These are phyloP conservation scores for Pythium dissotocum DNA, from an alignment of 352 stramenopile species.

Conservation along the genomic window DNA sequence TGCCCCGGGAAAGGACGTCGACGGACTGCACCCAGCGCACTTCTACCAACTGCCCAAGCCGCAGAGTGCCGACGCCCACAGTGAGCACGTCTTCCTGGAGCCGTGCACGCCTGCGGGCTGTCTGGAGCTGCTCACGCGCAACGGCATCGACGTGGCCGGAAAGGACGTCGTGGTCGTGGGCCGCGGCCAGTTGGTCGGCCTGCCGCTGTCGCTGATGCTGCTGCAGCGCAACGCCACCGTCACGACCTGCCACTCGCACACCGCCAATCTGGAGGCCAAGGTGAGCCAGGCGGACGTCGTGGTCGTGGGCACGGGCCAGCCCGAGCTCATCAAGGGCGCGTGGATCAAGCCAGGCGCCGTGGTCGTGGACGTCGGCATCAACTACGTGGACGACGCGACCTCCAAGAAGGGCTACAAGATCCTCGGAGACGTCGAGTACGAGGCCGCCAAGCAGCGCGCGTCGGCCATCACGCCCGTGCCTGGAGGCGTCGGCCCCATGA, in stretches of 20 bases:
- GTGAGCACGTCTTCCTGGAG: slow-evolving; percentile 81
- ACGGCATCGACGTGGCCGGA: slow-evolving; percentile 89
- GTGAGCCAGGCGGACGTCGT: slow-evolving; percentile 94
- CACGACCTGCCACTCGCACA: slow-evolving; percentile 96
- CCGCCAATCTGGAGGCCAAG: slow-evolving; percentile 59
- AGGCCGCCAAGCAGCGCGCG: slow-evolving; percentile 76
- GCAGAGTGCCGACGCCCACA: slow-evolving; percentile 11
- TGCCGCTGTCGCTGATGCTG: slow-evolving; percentile 96
- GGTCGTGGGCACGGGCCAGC: slow-evolving; percentile 93
- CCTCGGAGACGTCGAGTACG: slow-evolving; percentile 97
- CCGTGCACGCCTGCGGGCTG: slow-evolving; percentile 92
- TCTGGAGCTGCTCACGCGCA: slow-evolving; percentile 58
- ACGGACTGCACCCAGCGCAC: slow-evolving; percentile 98
- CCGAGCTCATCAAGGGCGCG: slow-evolving; percentile 93
- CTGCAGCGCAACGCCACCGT: slow-evolving; percentile 96
- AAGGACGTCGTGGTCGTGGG: slow-evolving; percentile 97
- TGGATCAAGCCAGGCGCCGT: slow-evolving; percentile 97
- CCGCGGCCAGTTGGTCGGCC: slow-evolving; percentile 96
- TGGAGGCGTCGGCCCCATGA: slow-evolving; percentile 98
- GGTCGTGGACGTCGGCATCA: slow-evolving; percentile 99
- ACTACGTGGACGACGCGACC: slow-evolving; percentile 91
- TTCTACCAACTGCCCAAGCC: slow-evolving; percentile 83
- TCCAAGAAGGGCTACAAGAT: slow-evolving; percentile 91
- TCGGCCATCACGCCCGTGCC: slow-evolving; percentile 97
- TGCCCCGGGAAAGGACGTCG: slow-evolving; percentile 94